Conservation (phyloP, 208 protist species). For the Leishmania guyanensis region DNA sequence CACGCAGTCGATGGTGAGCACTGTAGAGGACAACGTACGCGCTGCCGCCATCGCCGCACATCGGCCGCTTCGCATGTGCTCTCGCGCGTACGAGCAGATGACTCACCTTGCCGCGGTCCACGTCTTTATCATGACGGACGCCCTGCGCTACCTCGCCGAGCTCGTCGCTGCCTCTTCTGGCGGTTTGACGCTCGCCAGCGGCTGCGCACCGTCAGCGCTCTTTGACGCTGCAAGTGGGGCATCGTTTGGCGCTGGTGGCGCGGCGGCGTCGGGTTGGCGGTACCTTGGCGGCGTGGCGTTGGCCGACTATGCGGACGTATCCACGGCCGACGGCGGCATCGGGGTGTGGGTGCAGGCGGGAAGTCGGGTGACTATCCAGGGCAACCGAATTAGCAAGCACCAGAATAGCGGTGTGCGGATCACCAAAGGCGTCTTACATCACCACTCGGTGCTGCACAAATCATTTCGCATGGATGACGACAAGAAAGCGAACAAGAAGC, state of each 20-base stretch:
- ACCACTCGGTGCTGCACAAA: slow-evolving; percentile 48
- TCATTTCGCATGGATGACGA: slow-evolving; percentile 29
- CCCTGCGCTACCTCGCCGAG: slow-evolving; percentile 53
- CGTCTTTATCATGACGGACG: slow-evolving; percentile 47
- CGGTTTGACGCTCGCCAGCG: slow-evolving; percentile 55
- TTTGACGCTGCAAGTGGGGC: not conserved
- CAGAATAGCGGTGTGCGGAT: slow-evolving; percentile 65
- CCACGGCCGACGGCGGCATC: slow-evolving; percentile 74
- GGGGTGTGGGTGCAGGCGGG: slow-evolving; percentile 78
- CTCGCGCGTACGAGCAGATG: slow-evolving; percentile 60
- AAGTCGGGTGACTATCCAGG: slow-evolving; percentile 53
- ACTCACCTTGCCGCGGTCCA: slow-evolving; percentile 47
- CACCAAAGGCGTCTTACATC: slow-evolving; percentile 50
- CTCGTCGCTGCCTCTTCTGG: slow-evolving; percentile 56
- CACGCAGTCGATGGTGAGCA: not conserved
- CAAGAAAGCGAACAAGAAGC: not conserved
- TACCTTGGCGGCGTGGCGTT: slow-evolving; percentile 40
- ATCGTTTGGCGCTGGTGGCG: not conserved
- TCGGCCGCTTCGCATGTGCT: not conserved
- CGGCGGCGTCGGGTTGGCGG: not conserved
- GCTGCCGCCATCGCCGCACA: not conserved
- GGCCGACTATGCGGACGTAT: slow-evolving; percentile 54
- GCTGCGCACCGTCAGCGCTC: slow-evolving; percentile 35
- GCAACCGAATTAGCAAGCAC: slow-evolving; percentile 57
- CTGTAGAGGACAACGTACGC: slow-evolving; percentile 7